Conservation (phyloP, 345 rosid genomes). For the Hibiscus syriacus region DNA sequence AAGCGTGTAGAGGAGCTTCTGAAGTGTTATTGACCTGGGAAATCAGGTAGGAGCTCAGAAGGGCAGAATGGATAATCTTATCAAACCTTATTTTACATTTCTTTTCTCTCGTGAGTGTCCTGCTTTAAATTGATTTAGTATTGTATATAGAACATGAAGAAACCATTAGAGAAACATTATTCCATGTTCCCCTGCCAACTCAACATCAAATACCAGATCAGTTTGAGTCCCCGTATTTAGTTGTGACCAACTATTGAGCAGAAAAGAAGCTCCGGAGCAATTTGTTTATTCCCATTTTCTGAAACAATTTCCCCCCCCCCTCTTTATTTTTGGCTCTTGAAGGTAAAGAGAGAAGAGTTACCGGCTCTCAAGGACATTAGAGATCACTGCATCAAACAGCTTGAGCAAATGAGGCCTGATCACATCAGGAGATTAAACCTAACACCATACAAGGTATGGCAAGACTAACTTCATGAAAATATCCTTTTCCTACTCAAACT, state of each 20-base stretch:
- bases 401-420: slow-evolving; percentile 84
- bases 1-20: slow-evolving; percentile 78
- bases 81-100: not conserved
- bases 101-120: not conserved
- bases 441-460: slow-evolving; percentile 81
- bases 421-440: slow-evolving; percentile 94
- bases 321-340: slow-evolving; percentile 2
- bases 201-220: too few species aligned
- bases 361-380: slow-evolving; percentile 60
- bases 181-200: too few species aligned
- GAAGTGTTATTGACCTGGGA: slow-evolving; percentile 90
- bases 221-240: not conserved
- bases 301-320: not conserved
- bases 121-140: not conserved
- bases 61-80: not conserved
- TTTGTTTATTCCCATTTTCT: not conserved
- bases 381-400: slow-evolving; percentile 75
- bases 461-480: not conserved
- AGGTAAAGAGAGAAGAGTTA: slow-evolving; percentile 65
- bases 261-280: not conserved
- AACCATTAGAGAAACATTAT: not conserved
- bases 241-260: not conserved
- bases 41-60: slow-evolving; percentile 43
- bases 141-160: not conserved
- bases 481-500: not conserved